Conservation (phyloP, 208 protist genomes). For the Acanthamoeba castellanii region DNA sequence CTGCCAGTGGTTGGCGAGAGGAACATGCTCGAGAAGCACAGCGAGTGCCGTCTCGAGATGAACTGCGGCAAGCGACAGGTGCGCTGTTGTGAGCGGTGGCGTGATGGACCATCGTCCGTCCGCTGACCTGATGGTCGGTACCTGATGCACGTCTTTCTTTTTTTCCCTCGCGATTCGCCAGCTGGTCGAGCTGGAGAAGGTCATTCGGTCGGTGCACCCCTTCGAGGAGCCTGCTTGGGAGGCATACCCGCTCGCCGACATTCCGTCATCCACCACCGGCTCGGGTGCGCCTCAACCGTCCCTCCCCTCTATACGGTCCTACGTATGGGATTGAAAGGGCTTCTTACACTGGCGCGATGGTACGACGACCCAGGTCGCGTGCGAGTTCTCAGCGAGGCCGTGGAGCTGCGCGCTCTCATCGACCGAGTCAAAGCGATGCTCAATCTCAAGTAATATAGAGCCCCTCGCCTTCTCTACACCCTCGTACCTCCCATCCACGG, state of each 20-base stretch:
- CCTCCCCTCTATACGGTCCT: neutral
- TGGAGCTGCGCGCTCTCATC: slow-evolving; percentile 52
- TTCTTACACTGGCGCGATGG: neutral
- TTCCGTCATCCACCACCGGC: slow-evolving; percentile 11
- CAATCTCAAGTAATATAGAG: slow-evolving; percentile 2
- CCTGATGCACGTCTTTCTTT: too few species aligned
- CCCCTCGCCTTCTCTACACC: too few species aligned
- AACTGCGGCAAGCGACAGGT: slow-evolving; percentile 43
- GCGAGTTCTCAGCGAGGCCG: neutral
- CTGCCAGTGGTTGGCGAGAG: slow-evolving; percentile 18
- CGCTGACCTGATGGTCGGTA: too few species aligned
- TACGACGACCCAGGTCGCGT: neutral
- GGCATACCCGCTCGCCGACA: neutral
- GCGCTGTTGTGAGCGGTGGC: too few species aligned
- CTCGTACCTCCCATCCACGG: neutral
- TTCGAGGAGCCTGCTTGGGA: slow-evolving; percentile 54
- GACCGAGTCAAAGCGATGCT: slow-evolving; percentile 75
- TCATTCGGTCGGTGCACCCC: slow-evolving; percentile 55
- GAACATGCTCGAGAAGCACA: slow-evolving; percentile 32
- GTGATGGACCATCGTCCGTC: too few species aligned
- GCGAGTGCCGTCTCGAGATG: slow-evolving; percentile 59
- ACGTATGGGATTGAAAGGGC: too few species aligned
- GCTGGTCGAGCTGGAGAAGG: slow-evolving; percentile 7
- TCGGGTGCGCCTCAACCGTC: neutral
- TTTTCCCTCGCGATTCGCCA: neutral